Conservation (phyloP, 1,284 basidiomycete species). For the Prillingera fragicola region DNA sequence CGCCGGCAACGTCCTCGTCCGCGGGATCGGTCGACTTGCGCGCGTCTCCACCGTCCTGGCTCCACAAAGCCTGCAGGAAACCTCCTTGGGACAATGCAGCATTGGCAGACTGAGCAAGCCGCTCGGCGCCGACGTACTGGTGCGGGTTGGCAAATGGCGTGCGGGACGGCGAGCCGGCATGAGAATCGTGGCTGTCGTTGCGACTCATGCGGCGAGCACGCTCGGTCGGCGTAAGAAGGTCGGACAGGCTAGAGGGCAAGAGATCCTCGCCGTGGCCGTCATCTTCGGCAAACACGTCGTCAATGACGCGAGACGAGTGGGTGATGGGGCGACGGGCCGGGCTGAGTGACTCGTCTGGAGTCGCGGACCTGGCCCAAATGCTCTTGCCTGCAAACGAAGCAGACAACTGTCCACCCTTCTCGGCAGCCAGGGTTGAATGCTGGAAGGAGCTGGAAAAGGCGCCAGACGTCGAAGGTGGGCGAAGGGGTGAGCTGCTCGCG, state of each 20-base stretch:
- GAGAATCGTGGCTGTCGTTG: constrained; percentile 39
- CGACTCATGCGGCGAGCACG: constrained; percentile 68
- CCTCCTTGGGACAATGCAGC: constrained; percentile 35
- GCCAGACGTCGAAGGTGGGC: constrained; percentile 31
- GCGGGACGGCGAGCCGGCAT: constrained; percentile 24
- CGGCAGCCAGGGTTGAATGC: constrained; percentile 21
- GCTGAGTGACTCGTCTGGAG: constrained; percentile 36
- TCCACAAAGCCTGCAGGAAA: constrained; percentile 44
- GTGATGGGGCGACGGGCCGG: constrained; percentile 27
- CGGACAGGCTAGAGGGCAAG: constrained; percentile 76
- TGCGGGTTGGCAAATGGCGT: constrained; percentile 21
- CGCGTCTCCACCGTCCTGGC: constrained; percentile 40
- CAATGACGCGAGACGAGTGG: constrained; percentile 16
- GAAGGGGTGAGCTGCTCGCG: constrained; percentile 29
- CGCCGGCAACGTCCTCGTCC: background rate
- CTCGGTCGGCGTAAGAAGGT: constrained; percentile 79
- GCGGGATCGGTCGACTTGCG: constrained; percentile 14
- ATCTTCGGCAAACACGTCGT: constrained; percentile 30
- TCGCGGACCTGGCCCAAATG: constrained; percentile 42
- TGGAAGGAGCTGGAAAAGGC: constrained; percentile 39
- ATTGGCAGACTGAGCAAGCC: constrained; percentile 44
- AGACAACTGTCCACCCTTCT: constrained; percentile 29
- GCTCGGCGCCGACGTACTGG: constrained; percentile 22
- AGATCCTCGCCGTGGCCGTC: constrained; percentile 76
- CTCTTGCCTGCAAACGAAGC: constrained; percentile 41